These are phyloP conservation scores for Suillus discolor DNA, from an alignment of 768 basidiomycete species.

Conservation along the genomic window DNA sequence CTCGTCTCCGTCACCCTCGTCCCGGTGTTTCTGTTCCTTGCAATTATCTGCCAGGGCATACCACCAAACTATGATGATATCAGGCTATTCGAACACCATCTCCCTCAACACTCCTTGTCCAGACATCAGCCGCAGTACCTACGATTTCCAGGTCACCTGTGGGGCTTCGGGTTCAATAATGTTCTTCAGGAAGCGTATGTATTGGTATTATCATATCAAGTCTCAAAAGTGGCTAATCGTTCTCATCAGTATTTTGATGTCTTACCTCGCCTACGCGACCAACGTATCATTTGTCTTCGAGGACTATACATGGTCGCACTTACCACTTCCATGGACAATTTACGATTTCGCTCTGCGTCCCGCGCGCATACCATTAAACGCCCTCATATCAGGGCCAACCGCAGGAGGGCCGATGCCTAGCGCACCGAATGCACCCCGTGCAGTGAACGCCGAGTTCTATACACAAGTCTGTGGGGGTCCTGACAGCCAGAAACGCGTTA, in stretches of 20 bases:
- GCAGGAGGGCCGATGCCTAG: slow-evolving; percentile 47
- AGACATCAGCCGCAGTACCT: slow-evolving; percentile 38
- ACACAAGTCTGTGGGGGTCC: slow-evolving; percentile 45
- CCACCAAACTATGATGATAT: slow-evolving; percentile 43
- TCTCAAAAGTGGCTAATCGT: slow-evolving; percentile 1
- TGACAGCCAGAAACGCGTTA: slow-evolving; percentile 31
- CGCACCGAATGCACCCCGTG: slow-evolving; percentile 27
- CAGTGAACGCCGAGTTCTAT: slow-evolving; percentile 54
- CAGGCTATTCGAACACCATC: slow-evolving; percentile 34
- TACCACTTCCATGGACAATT: slow-evolving; percentile 53
- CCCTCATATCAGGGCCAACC: slow-evolving; percentile 58
- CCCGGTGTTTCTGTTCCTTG: slow-evolving; percentile 28
- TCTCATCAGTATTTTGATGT: slow-evolving; percentile 45
- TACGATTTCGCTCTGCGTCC: slow-evolving; percentile 57
- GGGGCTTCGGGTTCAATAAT: slow-evolving; percentile 67
- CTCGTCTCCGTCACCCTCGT: slow-evolving; percentile 22
- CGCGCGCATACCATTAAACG: slow-evolving; percentile 55
- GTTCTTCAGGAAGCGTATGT: slow-evolving; percentile 63
- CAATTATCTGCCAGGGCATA: slow-evolving; percentile 38
- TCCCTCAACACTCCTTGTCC: slow-evolving; percentile 41
- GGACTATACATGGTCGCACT: slow-evolving; percentile 62
- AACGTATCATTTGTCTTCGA: slow-evolving; percentile 64
- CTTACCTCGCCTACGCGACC: slow-evolving; percentile 51
- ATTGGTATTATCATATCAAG: background rate
- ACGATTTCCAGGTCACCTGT: slow-evolving; percentile 55